Conservation (phyloP, 140 eudicot genomes). For the Flaveria floridana region DNA sequence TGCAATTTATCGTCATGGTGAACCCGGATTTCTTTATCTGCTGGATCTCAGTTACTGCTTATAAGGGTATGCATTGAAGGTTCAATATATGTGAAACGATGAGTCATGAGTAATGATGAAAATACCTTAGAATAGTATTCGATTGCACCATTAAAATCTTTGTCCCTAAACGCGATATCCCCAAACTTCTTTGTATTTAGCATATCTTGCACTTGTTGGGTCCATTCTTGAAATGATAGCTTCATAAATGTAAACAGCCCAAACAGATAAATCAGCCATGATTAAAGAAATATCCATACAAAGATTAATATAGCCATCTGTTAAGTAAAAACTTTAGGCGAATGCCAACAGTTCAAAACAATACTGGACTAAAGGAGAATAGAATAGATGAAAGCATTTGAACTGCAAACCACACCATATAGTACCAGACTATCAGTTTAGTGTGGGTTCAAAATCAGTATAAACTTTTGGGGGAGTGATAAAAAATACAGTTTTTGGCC, state of each 20-base stretch:
- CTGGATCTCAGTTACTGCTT: background rate
- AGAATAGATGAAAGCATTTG: background rate
- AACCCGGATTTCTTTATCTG: background rate
- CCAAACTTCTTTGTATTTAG: slow-evolving; percentile 92
- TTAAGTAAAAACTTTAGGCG: background rate
- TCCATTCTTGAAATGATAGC: slow-evolving; percentile 99
- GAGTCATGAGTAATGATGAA: background rate
- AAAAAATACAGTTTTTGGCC: background rate
- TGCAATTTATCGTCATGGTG: background rate
- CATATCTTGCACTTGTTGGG: slow-evolving; percentile 99
- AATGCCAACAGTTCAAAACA: background rate
- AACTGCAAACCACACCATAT: background rate
- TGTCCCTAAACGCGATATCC: slow-evolving; percentile 91
- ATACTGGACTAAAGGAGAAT: background rate
- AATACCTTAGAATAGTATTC: slow-evolving; percentile 90
- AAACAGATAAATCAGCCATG: slow-evolving; percentile 10
- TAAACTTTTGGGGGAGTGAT: too few relatives aligned
- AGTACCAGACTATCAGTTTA: background rate
- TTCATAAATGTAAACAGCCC: slow-evolving; percentile 34
- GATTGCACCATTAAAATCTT: slow-evolving; percentile 75
- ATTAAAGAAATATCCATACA: background rate
- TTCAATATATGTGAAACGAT: background rate
- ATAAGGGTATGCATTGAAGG: background rate
- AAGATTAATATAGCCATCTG: background rate
- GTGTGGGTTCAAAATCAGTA: background rate